Percentiles rank a stretch among this genome's conserved stretches.
Evolutionary conservation across 2,329 filamentous ascomycete genomes (phyloP).

Genomic region (Cladophialophora bantiana): DNA sequence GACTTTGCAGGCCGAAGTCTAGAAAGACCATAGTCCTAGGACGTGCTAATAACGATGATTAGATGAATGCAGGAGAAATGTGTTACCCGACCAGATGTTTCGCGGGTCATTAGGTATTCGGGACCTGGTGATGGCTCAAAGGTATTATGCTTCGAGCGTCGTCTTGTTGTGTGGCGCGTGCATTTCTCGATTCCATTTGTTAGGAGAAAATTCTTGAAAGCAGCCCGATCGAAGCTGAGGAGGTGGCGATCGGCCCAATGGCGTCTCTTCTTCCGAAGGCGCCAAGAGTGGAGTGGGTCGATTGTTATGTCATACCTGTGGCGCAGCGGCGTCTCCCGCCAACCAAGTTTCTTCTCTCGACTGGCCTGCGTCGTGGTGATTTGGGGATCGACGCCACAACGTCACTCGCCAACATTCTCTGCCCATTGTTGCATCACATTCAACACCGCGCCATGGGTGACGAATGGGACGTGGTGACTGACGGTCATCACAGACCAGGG

Average conservation of each 20-base stretch:
- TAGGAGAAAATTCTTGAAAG: conserved; percentile 10
- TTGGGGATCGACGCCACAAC: conserved; percentile 11
- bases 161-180: background rate
- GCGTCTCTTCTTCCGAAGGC: background rate
- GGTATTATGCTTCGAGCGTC: background rate
- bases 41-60: conserved; percentile 30
- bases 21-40: conserved; percentile 13
- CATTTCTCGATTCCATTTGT: background rate
- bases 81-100: background rate
- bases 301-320: conserved; percentile 1
- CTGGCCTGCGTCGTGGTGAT: background rate
- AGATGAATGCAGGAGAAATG: conserved; percentile 23
- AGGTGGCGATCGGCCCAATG: background rate
- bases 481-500: background rate
- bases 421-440: background rate
- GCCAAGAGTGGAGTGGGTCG: background rate
- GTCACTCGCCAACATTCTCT: conserved; percentile 6
- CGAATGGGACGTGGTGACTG: background rate
- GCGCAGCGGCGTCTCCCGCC: background rate
- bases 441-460: too few relatives aligned
- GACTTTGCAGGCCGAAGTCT: conserved; percentile 37
- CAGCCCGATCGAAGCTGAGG: conserved; percentile 10
- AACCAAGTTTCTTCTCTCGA: background rate
- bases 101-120: background rate
- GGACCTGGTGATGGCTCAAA: too few relatives aligned